Conservation (phyloP, 768 basidiomycete species). For the Mycena latifolia region DNA sequence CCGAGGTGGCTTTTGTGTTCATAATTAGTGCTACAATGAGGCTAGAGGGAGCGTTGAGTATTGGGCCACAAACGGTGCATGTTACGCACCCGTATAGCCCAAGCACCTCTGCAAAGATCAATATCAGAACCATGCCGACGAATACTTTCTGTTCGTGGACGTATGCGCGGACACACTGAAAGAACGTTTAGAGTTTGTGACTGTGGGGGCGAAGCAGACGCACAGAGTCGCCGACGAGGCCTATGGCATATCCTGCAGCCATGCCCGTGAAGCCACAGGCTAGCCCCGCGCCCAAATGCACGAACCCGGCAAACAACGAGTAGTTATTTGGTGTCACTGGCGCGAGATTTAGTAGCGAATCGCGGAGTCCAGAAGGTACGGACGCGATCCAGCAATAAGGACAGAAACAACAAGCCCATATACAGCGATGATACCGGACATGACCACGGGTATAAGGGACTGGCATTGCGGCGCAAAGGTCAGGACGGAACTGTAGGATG, state of each 20-base stretch:
- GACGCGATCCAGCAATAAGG: slow-evolving; percentile 79
- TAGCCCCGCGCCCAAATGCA: slow-evolving; percentile 93
- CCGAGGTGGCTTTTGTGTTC: slow-evolving; percentile 79
- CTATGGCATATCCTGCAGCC: slow-evolving; percentile 96
- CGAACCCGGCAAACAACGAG: slow-evolving; percentile 87
- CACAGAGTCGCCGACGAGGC: slow-evolving; percentile 93
- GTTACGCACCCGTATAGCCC: slow-evolving; percentile 84
- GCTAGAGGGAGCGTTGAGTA: slow-evolving; percentile 46
- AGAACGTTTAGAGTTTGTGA: not conserved
- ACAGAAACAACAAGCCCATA: slow-evolving; percentile 97
- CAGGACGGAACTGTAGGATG: slow-evolving; percentile 3
- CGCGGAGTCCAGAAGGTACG: slow-evolving; percentile 38
- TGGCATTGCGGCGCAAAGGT: slow-evolving; percentile 46
- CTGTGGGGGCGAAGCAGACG: slow-evolving; percentile 43
- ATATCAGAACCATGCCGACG: slow-evolving; percentile 96
- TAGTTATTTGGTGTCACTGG: slow-evolving; percentile 78
- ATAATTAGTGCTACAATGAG: slow-evolving; percentile 93
- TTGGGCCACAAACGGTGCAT: not conserved
- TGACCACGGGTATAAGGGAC: slow-evolving; percentile 97
- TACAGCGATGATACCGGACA: slow-evolving; percentile 98
- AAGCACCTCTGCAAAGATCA: slow-evolving; percentile 93
- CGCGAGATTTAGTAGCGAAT: slow-evolving; percentile 18
- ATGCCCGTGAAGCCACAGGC: slow-evolving; percentile 93
- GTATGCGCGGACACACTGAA: slow-evolving; percentile 90
- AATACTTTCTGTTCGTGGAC: slow-evolving; percentile 92